A percentile compares a stretch with the other conserved stretches of the same genome.
Evolutionary conservation across 208 protist genomes (phyloP).

Genomic region (Crithidia acanthocephali): DNA sequence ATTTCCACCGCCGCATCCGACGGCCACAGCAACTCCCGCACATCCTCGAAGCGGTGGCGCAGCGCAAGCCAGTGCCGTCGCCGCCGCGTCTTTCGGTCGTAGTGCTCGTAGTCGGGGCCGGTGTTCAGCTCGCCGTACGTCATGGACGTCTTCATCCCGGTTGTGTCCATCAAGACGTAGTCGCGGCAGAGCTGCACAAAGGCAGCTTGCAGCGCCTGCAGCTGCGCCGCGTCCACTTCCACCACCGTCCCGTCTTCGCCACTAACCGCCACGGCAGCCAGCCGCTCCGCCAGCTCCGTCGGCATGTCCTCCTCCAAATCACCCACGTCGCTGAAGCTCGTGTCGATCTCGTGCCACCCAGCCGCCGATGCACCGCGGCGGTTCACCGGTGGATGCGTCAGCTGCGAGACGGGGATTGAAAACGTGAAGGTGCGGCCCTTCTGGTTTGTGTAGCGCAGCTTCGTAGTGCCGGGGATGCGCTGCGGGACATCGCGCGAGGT

Average conservation of each 20-base stretch:
- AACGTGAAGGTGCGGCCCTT: slow-evolving; percentile 87
- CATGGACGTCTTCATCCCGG: slow-evolving; percentile 78
- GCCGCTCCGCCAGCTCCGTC: slow-evolving; percentile 62
- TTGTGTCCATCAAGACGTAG: slow-evolving; percentile 88
- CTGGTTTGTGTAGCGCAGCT: slow-evolving; percentile 85
- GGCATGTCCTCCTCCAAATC: slow-evolving; percentile 88
- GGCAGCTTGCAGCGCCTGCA: slow-evolving; percentile 39
- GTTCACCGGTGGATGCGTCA: slow-evolving; percentile 74
- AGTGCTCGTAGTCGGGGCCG: slow-evolving; percentile 87
- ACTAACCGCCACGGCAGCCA: slow-evolving; percentile 22
- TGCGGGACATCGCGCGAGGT: slow-evolving; percentile 38
- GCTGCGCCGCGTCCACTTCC: slow-evolving; percentile 25
- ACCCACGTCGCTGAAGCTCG: slow-evolving; percentile 78
- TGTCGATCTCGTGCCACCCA: slow-evolving; percentile 81
- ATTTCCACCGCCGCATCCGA: slow-evolving; percentile 12
- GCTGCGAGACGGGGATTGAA: slow-evolving; percentile 72
- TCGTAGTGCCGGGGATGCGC: slow-evolving; percentile 82
- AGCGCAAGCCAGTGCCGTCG: slow-evolving; percentile 83
- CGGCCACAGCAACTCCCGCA: slow-evolving; percentile 82
- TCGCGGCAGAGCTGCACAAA: slow-evolving; percentile 75
- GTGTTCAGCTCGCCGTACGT: slow-evolving; percentile 77
- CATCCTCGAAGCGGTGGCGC: slow-evolving; percentile 74
- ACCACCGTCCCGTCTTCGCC: slow-evolving; percentile 15
- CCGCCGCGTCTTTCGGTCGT: slow-evolving; percentile 75
- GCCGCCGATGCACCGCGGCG: slow-evolving; percentile 36